Evolutionary conservation across 805 yeast genomes (phyloP), one percentile per base, ranked within the genome.

Genomic region (Ogataea pilisensis): DNA sequence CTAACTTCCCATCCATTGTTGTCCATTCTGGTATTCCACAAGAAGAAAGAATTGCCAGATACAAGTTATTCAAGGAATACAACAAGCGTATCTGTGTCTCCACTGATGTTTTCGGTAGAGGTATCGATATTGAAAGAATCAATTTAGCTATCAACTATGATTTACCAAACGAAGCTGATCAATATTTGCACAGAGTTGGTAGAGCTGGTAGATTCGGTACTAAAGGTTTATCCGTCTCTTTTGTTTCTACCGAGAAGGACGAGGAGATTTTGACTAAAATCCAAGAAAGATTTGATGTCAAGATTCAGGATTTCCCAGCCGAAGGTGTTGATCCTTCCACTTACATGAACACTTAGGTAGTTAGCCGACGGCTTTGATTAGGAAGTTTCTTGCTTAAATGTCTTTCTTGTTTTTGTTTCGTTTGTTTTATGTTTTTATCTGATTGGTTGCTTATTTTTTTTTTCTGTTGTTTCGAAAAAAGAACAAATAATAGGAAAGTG

Each of bases 181-280:
- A 93, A 70, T 91, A 93, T 70, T 79, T 91, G 65, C 99, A 91
- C 75, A 88, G 99, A 75, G 99, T 91, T 49, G 99, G 99, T 63
- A 89, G 99, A 80, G 99, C 99, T 54, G 99, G 99, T 72, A 90
- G 99, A 78, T 91, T 91, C 60, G 99, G 99, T 75, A 91, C 99
- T 64, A 91, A 91, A 74, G 99, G 99, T 73, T 80, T 93, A 58
- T 95, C 97, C 39, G 77, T 93, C 44, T 87, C 96, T 31, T 86
- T 91, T 51, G 93, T 93, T 41, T 75, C 93, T 32, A 75, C 82
- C 44, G 85, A 80, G 57, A 91, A 82, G 50, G 99, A 93, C 63
- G 89, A 88, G 68, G 87, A 83, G 69, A 85, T 90, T 32, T 76
- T 93, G 66, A 85, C 77, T 59, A 84, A 88, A 70, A 93, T 93